Conservation (phyloP, 257 asterid species). For the Penstemon davidsonii region DNA sequence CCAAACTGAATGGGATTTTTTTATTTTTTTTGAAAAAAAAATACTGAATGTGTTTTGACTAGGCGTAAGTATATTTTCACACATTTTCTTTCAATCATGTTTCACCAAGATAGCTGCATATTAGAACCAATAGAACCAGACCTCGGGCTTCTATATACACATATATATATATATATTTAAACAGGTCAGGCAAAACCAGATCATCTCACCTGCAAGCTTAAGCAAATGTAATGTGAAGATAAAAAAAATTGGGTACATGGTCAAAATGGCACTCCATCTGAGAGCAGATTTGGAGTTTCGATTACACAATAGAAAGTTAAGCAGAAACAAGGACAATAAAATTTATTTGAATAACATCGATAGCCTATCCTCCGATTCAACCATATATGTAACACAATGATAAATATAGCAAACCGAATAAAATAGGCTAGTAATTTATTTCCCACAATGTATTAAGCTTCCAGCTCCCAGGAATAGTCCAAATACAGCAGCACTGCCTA, state of each 20-base stretch:
- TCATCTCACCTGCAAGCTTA: background rate
- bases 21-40: no score
- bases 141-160: background rate
- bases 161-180: background rate
- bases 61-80: no score
- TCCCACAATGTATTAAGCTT: conserved; percentile 88
- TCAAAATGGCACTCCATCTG: conserved; percentile 1
- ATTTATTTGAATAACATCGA: conserved; percentile 14
- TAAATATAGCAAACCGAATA: conserved; percentile 12
- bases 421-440: conserved; percentile 46
- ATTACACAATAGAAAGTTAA: conserved; percentile 3
- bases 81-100: no score
- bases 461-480: conserved; percentile 94
- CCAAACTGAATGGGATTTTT: no score
- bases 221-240: background rate
- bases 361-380: conserved; percentile 15
- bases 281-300: background rate
- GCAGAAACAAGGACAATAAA: conserved; percentile 1
- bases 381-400: conserved; percentile 20
- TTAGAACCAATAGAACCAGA: background rate
- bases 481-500: conserved; percentile 84
- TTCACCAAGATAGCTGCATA: no score
- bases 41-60: no score
- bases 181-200: no score
- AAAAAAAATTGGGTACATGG: background rate